Evolutionary conservation across 192 early-diverging fungal species (phyloP), one percentile per base, ranked within the genome.

Genomic region (Podila verticillata): DNA sequence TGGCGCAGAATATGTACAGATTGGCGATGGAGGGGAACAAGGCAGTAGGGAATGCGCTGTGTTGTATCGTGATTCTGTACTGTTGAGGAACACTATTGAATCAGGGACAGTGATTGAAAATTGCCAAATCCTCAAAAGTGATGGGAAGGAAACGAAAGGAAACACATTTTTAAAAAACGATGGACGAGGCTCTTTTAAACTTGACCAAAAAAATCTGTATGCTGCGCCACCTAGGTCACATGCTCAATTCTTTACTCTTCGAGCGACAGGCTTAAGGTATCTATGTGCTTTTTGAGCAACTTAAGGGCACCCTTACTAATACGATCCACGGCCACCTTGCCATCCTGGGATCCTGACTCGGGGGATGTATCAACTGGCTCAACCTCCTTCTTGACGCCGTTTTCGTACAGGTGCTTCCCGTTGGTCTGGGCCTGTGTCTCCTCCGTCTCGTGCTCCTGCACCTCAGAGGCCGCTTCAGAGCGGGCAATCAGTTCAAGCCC

Each of bases 231-330:
- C 15, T 15, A 1, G 1, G 2, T 44, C 39, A 44, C 39, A 9
- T 36, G 35, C 1, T 6, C 1, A 36, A 36, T 34, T 62, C 2
- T 19, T 65, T 63, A 80, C 39, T 80, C 77, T 34, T 80, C 77
- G 6, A 80, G 26, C 4, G 66, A 80, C 17, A 72, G 44, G 34
- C 70, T 74, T 10, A 82, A 58, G 1, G 72, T 30, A 24, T 82
- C 80, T 20, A 74, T 82, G 15, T 73, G 72, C 68, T 74, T 74
- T 62, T 82, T 82, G 30, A 82, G 48, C 68, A 82, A 54, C 63
- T 82, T 82, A 17, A 82, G 80, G 0, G 80, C 80, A n/a, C 80
- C 80, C 36, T 65, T 74, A 57, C 72, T 82, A 49, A 82, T 71
- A 24, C 24, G 51, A 24, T 24, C 51, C 51, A 54, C 24, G 20